Base-by-base conservation (phyloP, 1,284 basidiomycete genomes). In the Moniliella sp. region DNA sequence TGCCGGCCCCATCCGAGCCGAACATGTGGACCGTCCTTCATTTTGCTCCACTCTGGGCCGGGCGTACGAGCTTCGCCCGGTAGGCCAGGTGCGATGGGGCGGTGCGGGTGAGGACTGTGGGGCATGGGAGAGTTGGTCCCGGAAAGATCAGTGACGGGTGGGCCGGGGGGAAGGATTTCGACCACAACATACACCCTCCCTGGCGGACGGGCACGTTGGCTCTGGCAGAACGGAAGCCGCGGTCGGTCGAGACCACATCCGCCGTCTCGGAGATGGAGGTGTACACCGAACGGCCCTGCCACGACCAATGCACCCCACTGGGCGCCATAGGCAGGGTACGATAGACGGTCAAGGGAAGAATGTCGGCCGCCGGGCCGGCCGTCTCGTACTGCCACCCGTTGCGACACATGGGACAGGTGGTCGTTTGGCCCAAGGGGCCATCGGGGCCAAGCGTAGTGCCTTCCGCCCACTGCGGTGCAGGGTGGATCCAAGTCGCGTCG, bases 121-220 rank as follows among this genome's bases (percentile, higher is more conserved):
- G n/a, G n/a, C n/a, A n/a, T n/a, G n/a, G n/a, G n/a, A n/a, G n/a
- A n/a, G n/a, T n/a, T n/a, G n/a, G n/a, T n/a, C n/a, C n/a, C n/a
- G n/a, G n/a, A n/a, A n/a, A n/a, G n/a, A n/a, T n/a, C n/a, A n/a
- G n/a, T n/a, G n/a, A n/a, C 34, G 2, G 37, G 28, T 3, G 37
- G 36, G 57, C 50, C 50, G 0, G 57, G 62, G 1, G 76, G 75
- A 0, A 81, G 80, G 15, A 73, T 69, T 28, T 78, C 66, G 25
- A 88, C 71, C 65, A 97, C 91, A 66, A 84, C 74, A 61, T 88
- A 97, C 84, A 97, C 11, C 71, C 71, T 1, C 91, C 91, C 49
- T 86, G 73, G 11, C 83, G 69, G 9, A 94, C 70, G 0, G 82
- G 78, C 1, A 82, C 75, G 59, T 88, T 94, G 37, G 76, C 76